Base-by-base conservation (phyloP, 2,329 filamentous ascomycete species). In the Epichloe scottii region DNA sequence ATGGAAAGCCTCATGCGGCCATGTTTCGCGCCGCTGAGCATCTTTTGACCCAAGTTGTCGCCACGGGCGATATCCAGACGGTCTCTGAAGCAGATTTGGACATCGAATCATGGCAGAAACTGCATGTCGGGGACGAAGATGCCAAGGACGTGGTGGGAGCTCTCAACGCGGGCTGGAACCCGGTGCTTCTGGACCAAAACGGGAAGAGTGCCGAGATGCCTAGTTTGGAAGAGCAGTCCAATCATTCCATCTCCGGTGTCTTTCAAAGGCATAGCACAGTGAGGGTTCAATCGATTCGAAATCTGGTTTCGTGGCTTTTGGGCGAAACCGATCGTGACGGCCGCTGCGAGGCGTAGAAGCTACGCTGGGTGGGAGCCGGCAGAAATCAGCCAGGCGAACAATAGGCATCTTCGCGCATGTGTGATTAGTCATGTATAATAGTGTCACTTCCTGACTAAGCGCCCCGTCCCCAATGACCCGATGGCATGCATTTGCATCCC, bases 21-120 rank as follows among this genome's bases (percentile, higher is more conserved):
- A 81, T 85, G 2, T 85, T 84, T 54, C 61, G 68, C 1, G 73
- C 77, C 0, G 81, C 79, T 0, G 68, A 72, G 43, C 55, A 61
- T 1, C 65, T 79, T 67, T 59, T 74, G 15, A 50, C 53, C 2
- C 55, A 62, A 4, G 58, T 66, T 8, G 51, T 72, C 12, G 54
- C 54, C 17, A 44, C 60, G 37, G 46, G 58, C 44, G 21, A 17
- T 21, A 6, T 12, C 17, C 37, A 17, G 10, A 10, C 35, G n/a
- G 41, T 50, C 3, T 51, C 53, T 12, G 50, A 50, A 3, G 59
- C 55, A 5, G 57, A 58, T 12, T 49, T 54, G 8, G 54, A 56
- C n/a, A 19, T 14, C 26, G 52, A 12, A 11, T 37, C 62, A 11
- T 64, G 66, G 60, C 64, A 69, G 39, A 74, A 69, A 54, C 57